Base-by-base conservation (phyloP, 1,284 basidiomycete genomes). In the Pyrrhoderma lamaoense region DNA sequence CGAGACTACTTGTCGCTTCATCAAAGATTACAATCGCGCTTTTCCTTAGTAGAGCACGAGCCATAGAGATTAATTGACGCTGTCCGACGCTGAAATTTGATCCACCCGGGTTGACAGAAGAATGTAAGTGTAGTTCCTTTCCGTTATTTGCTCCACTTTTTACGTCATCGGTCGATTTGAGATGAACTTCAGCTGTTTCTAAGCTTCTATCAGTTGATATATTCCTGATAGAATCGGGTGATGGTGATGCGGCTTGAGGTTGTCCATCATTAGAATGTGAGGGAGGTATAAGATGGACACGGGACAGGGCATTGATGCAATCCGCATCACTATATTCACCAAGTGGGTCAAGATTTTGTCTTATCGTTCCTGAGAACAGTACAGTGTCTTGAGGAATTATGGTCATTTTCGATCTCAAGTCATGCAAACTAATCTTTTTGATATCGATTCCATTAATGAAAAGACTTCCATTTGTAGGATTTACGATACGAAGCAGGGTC, bases 391-490 rank as follows among this genome's bases (percentile, higher is more conserved):
- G 75, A 3, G 72, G 72, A 27, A 76, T 73, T 58, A 74, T 70
- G 18, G 73, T 75, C 14, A 40, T 40, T 22, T n/a, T 40, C 14
- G 83, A 83, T 31, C 91, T 77, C 51, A 96, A 64, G 64, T 94
- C 91, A 62, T 90, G 77, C 18, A 95, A 70, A 1, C 92, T 92
- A 56, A 98, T 93, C 3, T 71, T 82, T 0, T 85, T 83, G 52
- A 96, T 90, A 64, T 95, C 91, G 58, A 95, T 82, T 0, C 91
- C 92, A 58, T 94, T 92, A 42, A 96, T 82, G 48, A 85, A 47
- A 56, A 97, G 93, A 43, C 72, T 77, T 0, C 94, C 94, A 8
- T 70, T 69, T 1, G 77, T 72, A 0, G 93, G 92, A 61, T 98
- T 93, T 8, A 85, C 85, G 61, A 97, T 96, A 55, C 93, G 80